Base-by-base conservation (phyloP, 202 grass and related monocot species). In the Hordeum pubiflorum region DNA sequence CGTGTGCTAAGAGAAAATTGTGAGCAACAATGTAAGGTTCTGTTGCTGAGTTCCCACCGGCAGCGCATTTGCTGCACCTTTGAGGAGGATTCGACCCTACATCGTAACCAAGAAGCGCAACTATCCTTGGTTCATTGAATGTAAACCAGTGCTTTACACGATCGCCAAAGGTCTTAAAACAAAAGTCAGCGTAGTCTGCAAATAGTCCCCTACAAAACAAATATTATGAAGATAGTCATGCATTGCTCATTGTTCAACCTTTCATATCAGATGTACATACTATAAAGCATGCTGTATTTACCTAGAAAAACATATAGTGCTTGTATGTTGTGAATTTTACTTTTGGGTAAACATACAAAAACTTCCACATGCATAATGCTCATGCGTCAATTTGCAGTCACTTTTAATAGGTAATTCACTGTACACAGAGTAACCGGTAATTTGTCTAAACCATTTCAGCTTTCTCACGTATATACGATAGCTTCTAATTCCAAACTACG, bases 91-190 rank as follows among this genome's bases (percentile, higher is more conserved):
- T 78, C 6, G 82, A 64, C 1, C 87, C 87, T 46, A 20, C 0
- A 8, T 96, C 89, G 73, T 92, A 96, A 58, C 93, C 93, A 84
- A 84, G 79, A 41, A 85, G 37, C 3, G 88, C 48, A 54, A 89
- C 83, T 33, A 89, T 81, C 78, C 90, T 91, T 75, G 91, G 91
- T 52, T 97, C 93, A 63, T 97, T 97, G 48, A 97, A 83, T 39
- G 93, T 97, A 84, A 97, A 89, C 93, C 93, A 97, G 76, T 97
- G 89, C 71, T 93, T 97, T 23, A 97, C 91, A 76, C 91, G 87
- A 76, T 97, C 76, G 3, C 93, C 93, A 6, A 87, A 97, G 62
- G 81, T 91, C 75, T 91, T 91, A 85, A 97, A 97, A 76, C 90
- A 93, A 38, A 97, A 97, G 11, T 93, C 90, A 46, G 88, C 86